These are phyloP conservation scores for Tuber brumale DNA, from an alignment of 495 filamentous ascomycete species.

Conservation along the genomic window DNA sequence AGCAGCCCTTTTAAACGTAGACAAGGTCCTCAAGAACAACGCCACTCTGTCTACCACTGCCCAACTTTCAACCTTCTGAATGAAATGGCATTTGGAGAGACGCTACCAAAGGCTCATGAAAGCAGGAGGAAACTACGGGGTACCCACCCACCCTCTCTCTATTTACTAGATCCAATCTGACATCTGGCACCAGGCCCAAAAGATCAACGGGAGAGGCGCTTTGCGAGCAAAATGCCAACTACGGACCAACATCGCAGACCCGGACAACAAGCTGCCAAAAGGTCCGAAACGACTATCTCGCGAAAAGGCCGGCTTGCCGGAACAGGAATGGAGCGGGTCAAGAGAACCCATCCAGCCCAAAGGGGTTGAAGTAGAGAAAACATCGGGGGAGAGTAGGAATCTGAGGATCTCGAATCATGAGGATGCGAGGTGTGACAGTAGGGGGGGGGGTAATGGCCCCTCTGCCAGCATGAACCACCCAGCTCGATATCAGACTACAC, in stretches of 20 bases:
- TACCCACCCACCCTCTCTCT: not conserved
- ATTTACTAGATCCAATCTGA: not conserved
- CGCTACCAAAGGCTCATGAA: not conserved
- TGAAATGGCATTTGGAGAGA: not conserved
- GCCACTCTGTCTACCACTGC: not conserved
- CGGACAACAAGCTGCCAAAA: not conserved
- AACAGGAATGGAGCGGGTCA: slow-evolving; percentile 5
- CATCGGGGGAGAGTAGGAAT: not conserved
- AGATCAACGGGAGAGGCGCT: not conserved
- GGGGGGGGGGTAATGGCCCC: not conserved
- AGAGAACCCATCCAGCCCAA: slow-evolving; percentile 5
- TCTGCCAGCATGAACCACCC: not conserved
- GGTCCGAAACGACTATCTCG: not conserved
- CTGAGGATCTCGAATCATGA: not conserved
- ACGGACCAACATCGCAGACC: not conserved
- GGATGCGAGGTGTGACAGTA: not conserved
- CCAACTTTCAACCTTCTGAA: not conserved
- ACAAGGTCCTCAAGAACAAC: not conserved
- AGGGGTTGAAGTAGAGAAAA: not conserved
- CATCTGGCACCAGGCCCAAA: not conserved
- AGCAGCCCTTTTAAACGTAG: not conserved
- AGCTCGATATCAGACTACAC: not conserved
- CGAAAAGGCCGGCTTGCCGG: not conserved
- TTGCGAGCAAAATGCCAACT: not conserved
- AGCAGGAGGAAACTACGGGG: not conserved